Percentiles rank a stretch among this genome's conserved stretches.
Conservation (phyloP, 768 basidiomycete species). For the Piloderma croceum region DNA sequence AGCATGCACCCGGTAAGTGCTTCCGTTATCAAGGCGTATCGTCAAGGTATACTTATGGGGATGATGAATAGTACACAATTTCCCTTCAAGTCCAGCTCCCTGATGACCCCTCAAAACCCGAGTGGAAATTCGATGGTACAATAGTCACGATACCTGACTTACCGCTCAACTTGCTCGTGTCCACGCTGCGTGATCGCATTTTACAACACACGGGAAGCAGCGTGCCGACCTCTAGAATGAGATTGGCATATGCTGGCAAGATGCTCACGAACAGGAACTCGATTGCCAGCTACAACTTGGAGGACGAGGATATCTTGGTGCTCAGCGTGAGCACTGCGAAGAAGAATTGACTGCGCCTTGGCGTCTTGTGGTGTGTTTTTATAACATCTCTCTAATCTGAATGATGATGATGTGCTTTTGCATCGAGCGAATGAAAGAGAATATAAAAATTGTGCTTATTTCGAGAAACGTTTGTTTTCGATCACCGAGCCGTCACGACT, state of each 20-base stretch:
- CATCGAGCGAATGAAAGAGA: neutral
- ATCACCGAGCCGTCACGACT: no score
- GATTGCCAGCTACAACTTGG: slow-evolving; percentile 83
- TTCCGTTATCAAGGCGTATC: neutral
- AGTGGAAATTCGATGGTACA: slow-evolving; percentile 88
- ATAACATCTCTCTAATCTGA: no score
- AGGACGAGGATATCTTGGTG: slow-evolving; percentile 81
- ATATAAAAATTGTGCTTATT: no score
- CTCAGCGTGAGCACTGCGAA: slow-evolving; percentile 72
- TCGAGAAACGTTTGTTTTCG: no score
- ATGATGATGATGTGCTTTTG: slow-evolving; percentile 7
- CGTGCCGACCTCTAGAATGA: slow-evolving; percentile 75
- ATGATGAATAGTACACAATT: slow-evolving; percentile 63
- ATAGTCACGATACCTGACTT: slow-evolving; percentile 75
- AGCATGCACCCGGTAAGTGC: slow-evolving; percentile 72
- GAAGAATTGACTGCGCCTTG: slow-evolving; percentile 49
- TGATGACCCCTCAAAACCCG: slow-evolving; percentile 73
- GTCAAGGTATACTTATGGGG: neutral
- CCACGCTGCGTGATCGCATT: slow-evolving; percentile 87
- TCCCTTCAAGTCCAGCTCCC: slow-evolving; percentile 83
- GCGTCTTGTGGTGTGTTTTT: neutral
- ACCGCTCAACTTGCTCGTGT: slow-evolving; percentile 78
- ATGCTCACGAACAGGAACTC: slow-evolving; percentile 84
- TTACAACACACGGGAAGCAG: slow-evolving; percentile 70
- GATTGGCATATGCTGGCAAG: slow-evolving; percentile 74